These are phyloP conservation scores for Colletotrichum theobromicola DNA, from an alignment of 2,329 filamentous ascomycete genomes.

Conservation along the genomic window DNA sequence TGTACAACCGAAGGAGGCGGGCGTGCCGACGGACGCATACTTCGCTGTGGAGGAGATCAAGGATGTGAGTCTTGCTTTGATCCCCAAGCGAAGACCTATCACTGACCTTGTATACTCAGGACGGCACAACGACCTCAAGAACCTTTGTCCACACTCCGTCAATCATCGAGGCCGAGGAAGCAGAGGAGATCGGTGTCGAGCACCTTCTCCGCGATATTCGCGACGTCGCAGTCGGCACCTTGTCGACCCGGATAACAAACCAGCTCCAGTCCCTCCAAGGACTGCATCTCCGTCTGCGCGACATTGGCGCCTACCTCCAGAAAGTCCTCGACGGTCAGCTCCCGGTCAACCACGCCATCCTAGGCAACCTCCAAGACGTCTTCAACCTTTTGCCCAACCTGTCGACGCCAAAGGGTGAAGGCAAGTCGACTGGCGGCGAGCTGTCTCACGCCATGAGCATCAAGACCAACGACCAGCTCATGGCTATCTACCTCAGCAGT, in stretches of 20 bases:
- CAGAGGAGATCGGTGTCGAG: conserved; percentile 98
- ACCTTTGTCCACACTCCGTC: conserved; percentile 99
- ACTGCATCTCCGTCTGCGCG: conserved; percentile 89
- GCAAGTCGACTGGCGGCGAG: conserved; percentile 73
- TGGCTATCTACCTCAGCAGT: conserved; percentile 97
- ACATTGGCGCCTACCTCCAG: conserved; percentile 94
- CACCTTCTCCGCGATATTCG: conserved; percentile 97
- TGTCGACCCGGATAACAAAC: conserved; percentile 96
- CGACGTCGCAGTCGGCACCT: conserved; percentile 94
- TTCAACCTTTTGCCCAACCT: conserved; percentile 98
- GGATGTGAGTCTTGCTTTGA: conserved; percentile 69
- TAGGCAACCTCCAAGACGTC: conserved; percentile 98
- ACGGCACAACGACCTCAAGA: conserved; percentile 94
- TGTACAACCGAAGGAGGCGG: conserved; percentile 96
- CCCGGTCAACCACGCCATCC: conserved; percentile 95
- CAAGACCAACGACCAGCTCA: conserved; percentile 99
- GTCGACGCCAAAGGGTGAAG: conserved; percentile 77
- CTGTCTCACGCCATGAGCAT: conserved; percentile 96
- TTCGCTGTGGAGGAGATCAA: conserved; percentile 99
- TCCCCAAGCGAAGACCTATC: conserved; percentile 4
- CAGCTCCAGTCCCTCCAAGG: conserved; percentile 97
- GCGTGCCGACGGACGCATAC: conserved; percentile 97
- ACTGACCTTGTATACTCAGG: conserved; percentile 55
- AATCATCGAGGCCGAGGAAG: conserved; percentile 98
- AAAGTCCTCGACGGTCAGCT: conserved; percentile 93